Base-by-base conservation (phyloP, 192 early-diverging fungal species). In the Lunasporangiospora selenospora region DNA sequence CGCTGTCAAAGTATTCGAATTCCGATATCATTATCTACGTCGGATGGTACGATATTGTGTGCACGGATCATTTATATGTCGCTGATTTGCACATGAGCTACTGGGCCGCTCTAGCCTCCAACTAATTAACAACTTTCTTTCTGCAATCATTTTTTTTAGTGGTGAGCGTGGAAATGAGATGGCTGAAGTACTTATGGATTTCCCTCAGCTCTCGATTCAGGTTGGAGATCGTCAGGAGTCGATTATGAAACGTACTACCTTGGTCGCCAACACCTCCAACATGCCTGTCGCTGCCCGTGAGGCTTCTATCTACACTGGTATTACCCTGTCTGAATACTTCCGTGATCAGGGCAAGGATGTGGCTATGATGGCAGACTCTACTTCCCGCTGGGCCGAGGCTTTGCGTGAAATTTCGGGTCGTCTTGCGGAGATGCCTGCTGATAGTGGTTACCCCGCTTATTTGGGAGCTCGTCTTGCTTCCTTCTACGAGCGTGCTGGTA, bases 321-420 rank as follows among this genome's bases (percentile, higher is more conserved):
- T 99, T 79, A 99, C 98, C 1, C 80, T 99, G 16, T 96, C 96
- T 19, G 98, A 99, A 82, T 99, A 99, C 83, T 99, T 99, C 94
- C 94, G 98, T 83, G 98, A 99, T 81, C 95, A 97, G 80, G 98
- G 98, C 65, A 95, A 94, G 85, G 89, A 99, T 69, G 98, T 96
- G 26, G 92, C 98, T 51, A 99, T 99, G 98, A 99, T 99, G 95
- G 98, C 98, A 7, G 98, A 99, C 81, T 98, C 97, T n/a, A 98
- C 98, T 26, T 99, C 98, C 45, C 93, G 98, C 37, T 99, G 98
- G 98, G 98, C 98, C 55, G 98, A 99, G 80, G 98, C 98, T 19
- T 82, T 99, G 69, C 94, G 98, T 88, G 98, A 99, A 86, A 97
- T 99, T 82, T 99, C 98, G 12, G 98, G 98, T 78, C 96, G 98